Percentiles rank a stretch among this genome's conserved stretches.
These are phyloP conservation scores for Moesziomyces sp. DNA, from an alignment of 1,284 basidiomycete species.

Conservation along the genomic window DNA sequence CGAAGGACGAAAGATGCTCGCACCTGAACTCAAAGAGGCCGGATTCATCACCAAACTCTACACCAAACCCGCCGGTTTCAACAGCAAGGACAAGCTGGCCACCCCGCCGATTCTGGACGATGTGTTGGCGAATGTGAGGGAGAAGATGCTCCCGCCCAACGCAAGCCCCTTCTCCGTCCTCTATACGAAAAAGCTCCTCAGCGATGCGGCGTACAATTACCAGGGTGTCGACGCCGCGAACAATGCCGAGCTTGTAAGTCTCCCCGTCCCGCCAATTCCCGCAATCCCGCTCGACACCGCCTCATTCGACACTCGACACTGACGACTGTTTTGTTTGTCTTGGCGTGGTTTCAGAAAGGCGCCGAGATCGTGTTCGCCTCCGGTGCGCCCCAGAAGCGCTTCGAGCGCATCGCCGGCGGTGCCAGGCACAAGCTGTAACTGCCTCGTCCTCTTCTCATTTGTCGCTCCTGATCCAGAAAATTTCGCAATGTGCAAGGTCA, in stretches of 20 bases:
- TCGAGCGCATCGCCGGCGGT: constrained; percentile 42
- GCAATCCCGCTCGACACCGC: too few relatives aligned
- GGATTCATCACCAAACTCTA: constrained; percentile 53
- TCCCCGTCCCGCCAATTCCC: background rate
- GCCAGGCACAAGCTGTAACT: constrained; percentile 50
- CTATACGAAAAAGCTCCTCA: constrained; percentile 52
- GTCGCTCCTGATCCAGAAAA: too few relatives aligned
- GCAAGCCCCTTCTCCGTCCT: constrained; percentile 46
- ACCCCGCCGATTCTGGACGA: constrained; percentile 42
- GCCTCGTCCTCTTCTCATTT: background rate
- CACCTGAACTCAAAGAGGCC: constrained; percentile 36
- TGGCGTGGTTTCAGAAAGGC: constrained; percentile 24
- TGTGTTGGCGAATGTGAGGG: constrained; percentile 30
- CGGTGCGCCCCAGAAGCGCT: constrained; percentile 38
- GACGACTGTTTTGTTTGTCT: background rate
- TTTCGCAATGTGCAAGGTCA: background rate
- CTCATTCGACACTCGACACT: background rate
- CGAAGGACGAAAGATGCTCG: constrained; percentile 44
- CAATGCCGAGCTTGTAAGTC: constrained; percentile 49
- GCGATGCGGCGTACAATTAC: constrained; percentile 45
- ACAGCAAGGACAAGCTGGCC: constrained; percentile 24
- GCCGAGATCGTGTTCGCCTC: constrained; percentile 49
- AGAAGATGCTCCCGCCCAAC: constrained; percentile 44
- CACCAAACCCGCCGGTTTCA: constrained; percentile 22
- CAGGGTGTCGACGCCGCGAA: constrained; percentile 37